Base-by-base conservation (phyloP, 768 basidiomycete genomes). In the Auricularia auricula-judae region DNA sequence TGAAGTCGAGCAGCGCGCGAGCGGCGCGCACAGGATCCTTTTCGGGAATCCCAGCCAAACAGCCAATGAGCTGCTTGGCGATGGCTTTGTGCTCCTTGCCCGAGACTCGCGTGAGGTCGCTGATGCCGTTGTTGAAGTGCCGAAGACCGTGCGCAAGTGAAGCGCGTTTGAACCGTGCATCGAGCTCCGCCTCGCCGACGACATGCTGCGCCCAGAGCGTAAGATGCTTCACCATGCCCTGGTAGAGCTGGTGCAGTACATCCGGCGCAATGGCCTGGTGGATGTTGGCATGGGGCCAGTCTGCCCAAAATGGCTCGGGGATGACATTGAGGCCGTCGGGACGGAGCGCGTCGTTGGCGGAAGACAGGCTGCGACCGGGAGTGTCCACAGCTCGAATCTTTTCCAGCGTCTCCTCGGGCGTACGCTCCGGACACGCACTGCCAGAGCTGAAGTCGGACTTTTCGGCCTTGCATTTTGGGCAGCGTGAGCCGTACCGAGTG, bases 161-260 rank as follows among this genome's bases (percentile, higher is more conserved):
- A 11, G 66, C 34, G 39, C 34, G 29, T 21, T 59, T 47, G 33
- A 68, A 42, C 3, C 67, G 62, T 21, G 21, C 12, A 58, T 68
- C 67, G 47, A 80, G 72, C 63, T 80, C 77, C 4, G 63, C 66
- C 8, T 68, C 64, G 1, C 73, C 71, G 14, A 68, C 53, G 39
- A 65, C 29, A 0, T 33, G 3, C 8, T 34, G 14, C 1, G 44
- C 18, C 69, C 69, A 70, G 0, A 7, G 2, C 3, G 67, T 34
- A 2, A 68, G 34, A 47, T 68, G 68, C 36, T 63, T 63, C 39
- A 70, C 21, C 0, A 69, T 29, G 1, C 68, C 68, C n/a, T 70
- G 65, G 36, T 64, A 61, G 0, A 70, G 53, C 53, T 70, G 68
- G 54, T 71, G 70, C 2, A 71, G 66, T 43, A 69, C 61, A 39